These are phyloP conservation scores for Skeletonema marinoi DNA, from an alignment of 108 stramenopile genomes.

Conservation along the genomic window DNA sequence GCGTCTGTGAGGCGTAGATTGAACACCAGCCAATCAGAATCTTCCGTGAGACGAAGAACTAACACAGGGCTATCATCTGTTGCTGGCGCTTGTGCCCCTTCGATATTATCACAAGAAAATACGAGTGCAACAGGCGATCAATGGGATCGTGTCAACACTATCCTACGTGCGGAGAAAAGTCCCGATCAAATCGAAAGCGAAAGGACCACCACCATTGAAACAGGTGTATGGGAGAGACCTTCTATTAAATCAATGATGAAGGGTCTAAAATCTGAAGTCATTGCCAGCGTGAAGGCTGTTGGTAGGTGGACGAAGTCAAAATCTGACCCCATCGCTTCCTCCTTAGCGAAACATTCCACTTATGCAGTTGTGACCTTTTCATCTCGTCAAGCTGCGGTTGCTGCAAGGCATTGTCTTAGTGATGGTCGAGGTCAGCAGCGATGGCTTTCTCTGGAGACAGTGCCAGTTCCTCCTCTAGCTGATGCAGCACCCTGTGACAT, in stretches of 20 bases:
- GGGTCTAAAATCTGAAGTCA: conserved; percentile 7
- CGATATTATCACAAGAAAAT: background rate
- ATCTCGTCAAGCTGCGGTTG: conserved; percentile 85
- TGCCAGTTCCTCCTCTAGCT: conserved; percentile 85
- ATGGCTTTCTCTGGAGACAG: conserved; percentile 61
- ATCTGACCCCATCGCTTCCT: conserved; percentile 28
- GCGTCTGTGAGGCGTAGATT: background rate
- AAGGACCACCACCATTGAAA: conserved; percentile 27
- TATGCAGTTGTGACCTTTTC: conserved; percentile 91
- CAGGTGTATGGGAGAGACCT: conserved; percentile 47
- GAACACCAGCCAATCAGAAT: conserved; percentile 3
- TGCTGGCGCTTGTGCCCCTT: background rate
- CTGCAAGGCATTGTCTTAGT: conserved; percentile 78
- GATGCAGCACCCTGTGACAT: conserved; percentile 82
- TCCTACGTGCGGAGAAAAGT: conserved; percentile 22
- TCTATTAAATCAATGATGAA: conserved; percentile 18
- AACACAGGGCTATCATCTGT: conserved; percentile 30
- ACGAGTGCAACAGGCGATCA: conserved; percentile 12
- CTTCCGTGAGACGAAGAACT: conserved; percentile 40
- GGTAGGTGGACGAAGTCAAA: conserved; percentile 44
- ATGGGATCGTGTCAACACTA: conserved; percentile 50
- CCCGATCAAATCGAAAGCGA: conserved; percentile 8
- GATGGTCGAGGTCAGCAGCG: conserved; percentile 80
- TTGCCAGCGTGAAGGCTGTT: conserved; percentile 21
- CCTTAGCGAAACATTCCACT: conserved; percentile 70